These are phyloP conservation scores for Gossypium davidsonii DNA, from an alignment of 441 rosid genomes.

Conservation along the genomic window DNA sequence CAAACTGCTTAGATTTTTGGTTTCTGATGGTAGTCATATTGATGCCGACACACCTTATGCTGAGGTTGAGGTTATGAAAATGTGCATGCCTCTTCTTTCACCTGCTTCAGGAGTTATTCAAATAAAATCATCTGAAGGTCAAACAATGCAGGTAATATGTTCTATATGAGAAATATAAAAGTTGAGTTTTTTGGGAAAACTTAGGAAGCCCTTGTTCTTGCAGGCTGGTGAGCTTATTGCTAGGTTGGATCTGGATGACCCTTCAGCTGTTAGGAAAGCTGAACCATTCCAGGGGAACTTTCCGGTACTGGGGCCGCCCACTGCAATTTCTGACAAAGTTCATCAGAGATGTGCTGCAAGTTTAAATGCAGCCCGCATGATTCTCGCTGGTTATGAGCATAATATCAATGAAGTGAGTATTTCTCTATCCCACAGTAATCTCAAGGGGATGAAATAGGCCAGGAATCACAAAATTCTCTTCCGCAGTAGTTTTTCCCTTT, in stretches of 20 bases:
- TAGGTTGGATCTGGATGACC: slow-evolving; percentile 93
- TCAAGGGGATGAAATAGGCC: not conserved
- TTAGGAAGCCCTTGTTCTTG: slow-evolving; percentile 16
- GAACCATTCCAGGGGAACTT: slow-evolving; percentile 93
- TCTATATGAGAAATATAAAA: not conserved
- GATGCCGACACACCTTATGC: slow-evolving; percentile 95
- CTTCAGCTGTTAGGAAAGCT: slow-evolving; percentile 98
- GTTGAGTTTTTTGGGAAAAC: not conserved
- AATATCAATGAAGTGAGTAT: slow-evolving; percentile 75
- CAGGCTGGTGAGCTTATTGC: slow-evolving; percentile 99
- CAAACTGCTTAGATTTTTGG: slow-evolving; percentile 93
- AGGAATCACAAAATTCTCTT: slow-evolving; percentile 5
- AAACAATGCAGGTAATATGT: slow-evolving; percentile 89
- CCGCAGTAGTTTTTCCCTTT: not conserved
- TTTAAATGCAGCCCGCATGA: slow-evolving; percentile 91
- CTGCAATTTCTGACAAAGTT: slow-evolving; percentile 93
- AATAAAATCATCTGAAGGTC: slow-evolving; percentile 96
- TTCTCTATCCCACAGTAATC: slow-evolving; percentile 13
- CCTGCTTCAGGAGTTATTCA: slow-evolving; percentile 93
- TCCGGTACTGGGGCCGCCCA: slow-evolving; percentile 85
- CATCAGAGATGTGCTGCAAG: slow-evolving; percentile 99
- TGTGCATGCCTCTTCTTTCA: slow-evolving; percentile 99
- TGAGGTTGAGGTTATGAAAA: slow-evolving; percentile 99
- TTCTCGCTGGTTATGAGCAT: slow-evolving; percentile 98
- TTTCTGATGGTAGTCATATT: slow-evolving; percentile 80